Base-by-base conservation (phyloP, 805 yeast genomes). In the Lipomyces yamanashiensis region DNA sequence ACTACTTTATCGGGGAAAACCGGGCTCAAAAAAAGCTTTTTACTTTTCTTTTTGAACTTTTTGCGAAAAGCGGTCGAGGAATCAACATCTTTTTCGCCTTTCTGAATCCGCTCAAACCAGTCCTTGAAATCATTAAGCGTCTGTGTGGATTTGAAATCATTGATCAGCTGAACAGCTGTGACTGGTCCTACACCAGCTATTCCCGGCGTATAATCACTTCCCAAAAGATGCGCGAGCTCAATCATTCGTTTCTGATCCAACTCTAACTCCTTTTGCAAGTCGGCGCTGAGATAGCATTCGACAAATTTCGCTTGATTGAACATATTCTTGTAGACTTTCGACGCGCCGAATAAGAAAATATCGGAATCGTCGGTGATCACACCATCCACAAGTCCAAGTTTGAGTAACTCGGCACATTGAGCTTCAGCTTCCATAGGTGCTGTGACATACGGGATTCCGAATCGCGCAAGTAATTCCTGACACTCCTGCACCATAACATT, bases 341-440 rank as follows among this genome's bases (percentile, higher is more conserved):
- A 84, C 1, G 97, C 97, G 0, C 98, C 98, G 79, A 95, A 95
- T 43, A 95, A 75, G 70, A 95, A 95, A 55, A 96, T 92, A 82
- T 95, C 99, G 69, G 97, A 90, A 79, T 95, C 99, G 76, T 95
- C 99, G 0, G 99, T 95, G 28, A 95, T 87, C 6, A 95, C 88
- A 0, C 99, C 99, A 75, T 95, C 98, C 3, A 93, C 97, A 19
- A 95, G 78, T 0, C 83, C 84, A 23, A 92, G 74, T n/a, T 75
- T 72, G 45, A 85, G 75, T 7, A 95, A 76, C 68, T 88, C 90
- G 0, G 97, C 97, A 77, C 99, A 95, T 72, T 95, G 99, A 0
- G 99, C 98, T 77, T 95, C 99, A 1, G 99, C 99, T 76, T 95
- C 99, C 92, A 91, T 91, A 0, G 99, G 99, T 0, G 99, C 98